Percentiles rank a stretch among this genome's conserved stretches.
Conservation (phyloP, 805 yeast species). For the Yarrowia phangngaensis region DNA sequence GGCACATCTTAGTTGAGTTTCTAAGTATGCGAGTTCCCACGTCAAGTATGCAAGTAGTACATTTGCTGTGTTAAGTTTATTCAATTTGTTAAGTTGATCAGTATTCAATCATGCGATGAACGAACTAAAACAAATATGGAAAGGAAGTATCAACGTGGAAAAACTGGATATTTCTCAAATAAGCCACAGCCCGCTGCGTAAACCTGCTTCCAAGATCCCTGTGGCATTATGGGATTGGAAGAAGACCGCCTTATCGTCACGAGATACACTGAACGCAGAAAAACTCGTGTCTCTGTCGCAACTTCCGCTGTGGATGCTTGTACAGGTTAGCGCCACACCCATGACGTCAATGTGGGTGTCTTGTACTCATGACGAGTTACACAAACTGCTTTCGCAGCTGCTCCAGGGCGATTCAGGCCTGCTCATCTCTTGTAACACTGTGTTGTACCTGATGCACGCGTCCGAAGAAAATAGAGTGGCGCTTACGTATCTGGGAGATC, state of each 20-base stretch:
- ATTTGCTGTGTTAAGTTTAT: no score
- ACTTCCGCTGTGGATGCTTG: slow-evolving; percentile 19
- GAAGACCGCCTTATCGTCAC: slow-evolving; percentile 2
- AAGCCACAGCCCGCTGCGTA: slow-evolving; percentile 12
- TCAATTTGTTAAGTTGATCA: no score
- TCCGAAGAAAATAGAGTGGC: slow-evolving; percentile 14
- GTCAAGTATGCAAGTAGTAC: no score
- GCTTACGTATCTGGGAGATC: slow-evolving; percentile 3
- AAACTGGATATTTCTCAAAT: slow-evolving; percentile 1
- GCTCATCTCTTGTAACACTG: slow-evolving; percentile 2
- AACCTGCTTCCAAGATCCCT: background rate
- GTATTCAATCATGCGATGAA: no score
- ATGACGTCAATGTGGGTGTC: slow-evolving; percentile 5
- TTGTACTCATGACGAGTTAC: slow-evolving; percentile 15
- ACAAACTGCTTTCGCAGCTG: slow-evolving; percentile 10
- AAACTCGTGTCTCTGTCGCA: slow-evolving; percentile 11
- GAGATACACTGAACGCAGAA: slow-evolving; percentile 7
- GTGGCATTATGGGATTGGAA: slow-evolving; percentile 19
- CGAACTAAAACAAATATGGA: slow-evolving; percentile 21
- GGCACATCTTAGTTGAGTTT: no score
- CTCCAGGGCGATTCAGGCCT: slow-evolving; percentile 14
- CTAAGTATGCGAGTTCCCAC: no score
- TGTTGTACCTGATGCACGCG: slow-evolving; percentile 8
- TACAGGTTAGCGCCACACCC: slow-evolving; percentile 4
- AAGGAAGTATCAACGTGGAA: slow-evolving; percentile 5